phyloP scores from a whole-genome alignment of 306 rosid genomes.

The Fragaria vesca region DNA sequence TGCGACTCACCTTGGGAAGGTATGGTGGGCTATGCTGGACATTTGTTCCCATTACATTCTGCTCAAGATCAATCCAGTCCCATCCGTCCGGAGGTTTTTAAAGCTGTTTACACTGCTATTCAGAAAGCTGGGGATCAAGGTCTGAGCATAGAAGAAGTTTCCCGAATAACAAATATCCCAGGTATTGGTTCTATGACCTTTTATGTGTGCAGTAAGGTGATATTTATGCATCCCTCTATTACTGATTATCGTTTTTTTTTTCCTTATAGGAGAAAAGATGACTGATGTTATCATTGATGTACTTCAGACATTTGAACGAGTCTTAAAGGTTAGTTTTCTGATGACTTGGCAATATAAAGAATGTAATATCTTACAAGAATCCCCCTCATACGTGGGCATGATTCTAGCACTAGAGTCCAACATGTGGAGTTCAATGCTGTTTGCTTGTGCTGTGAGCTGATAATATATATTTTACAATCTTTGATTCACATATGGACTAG shows the following conservation, averaged over 20 bases:
- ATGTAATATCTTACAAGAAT: background rate
- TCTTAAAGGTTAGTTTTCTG: conserved; percentile 58
- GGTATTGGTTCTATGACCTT: conserved; percentile 45
- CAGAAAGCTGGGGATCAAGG: conserved; percentile 93
- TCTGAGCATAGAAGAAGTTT: conserved; percentile 70
- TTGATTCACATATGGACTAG: background rate
- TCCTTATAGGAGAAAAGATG: conserved; percentile 56
- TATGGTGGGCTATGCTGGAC: conserved; percentile 64
- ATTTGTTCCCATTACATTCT: conserved; percentile 36
- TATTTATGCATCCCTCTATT: conserved; percentile 12
- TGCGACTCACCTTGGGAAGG: conserved; percentile 71
- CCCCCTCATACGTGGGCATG: background rate
- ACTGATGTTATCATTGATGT: conserved; percentile 59
- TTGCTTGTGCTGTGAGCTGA: background rate
- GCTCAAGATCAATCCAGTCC: conserved; percentile 40
- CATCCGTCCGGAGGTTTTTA: conserved; percentile 60
- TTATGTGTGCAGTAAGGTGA: background rate
- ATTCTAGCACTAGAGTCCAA: background rate
- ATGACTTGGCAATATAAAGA: conserved; percentile 13
- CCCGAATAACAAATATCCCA: conserved; percentile 54
- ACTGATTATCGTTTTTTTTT: conserved; percentile 21
- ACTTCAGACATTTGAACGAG: conserved; percentile 70
- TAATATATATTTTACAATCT: background rate
- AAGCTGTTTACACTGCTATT: conserved; percentile 63
- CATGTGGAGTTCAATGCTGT: background rate